Percentiles rank a stretch among this genome's conserved stretches.
Evolutionary conservation across 768 basidiomycete species (phyloP).

Genomic region (Lepiota subincarnata): DNA sequence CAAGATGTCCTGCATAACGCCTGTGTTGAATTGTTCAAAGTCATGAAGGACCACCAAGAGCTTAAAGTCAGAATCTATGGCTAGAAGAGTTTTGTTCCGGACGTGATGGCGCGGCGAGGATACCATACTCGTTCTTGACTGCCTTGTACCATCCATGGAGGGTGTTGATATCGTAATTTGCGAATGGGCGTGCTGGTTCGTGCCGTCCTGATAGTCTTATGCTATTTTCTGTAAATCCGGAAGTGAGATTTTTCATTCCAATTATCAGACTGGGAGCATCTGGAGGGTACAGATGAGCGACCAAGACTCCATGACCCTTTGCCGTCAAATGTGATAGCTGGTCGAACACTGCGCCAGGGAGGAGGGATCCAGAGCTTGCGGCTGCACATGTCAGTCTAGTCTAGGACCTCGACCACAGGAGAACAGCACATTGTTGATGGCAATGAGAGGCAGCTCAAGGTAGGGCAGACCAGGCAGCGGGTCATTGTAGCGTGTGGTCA

Average conservation of each 20-base stretch:
- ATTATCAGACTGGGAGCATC: constrained; percentile 51
- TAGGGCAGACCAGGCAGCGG: constrained; percentile 53
- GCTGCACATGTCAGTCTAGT: not conserved
- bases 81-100: not conserved
- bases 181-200: constrained; percentile 47
- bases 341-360: too few relatives aligned
- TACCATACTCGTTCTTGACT: constrained; percentile 34
- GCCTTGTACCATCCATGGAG: constrained; percentile 59
- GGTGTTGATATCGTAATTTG: constrained; percentile 56
- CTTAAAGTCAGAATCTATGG: constrained; percentile 22
- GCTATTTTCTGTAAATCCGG: constrained; percentile 44
- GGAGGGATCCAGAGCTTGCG: constrained; percentile 34
- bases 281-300: constrained; percentile 49
- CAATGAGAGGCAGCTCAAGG: constrained; percentile 55
- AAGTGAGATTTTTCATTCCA: constrained; percentile 53
- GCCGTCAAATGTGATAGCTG: too few relatives aligned
- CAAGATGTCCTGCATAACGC: constrained; percentile 62
- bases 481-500: constrained; percentile 41
- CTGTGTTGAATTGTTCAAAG: constrained; percentile 67
- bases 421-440: constrained; percentile 44
- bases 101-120: not conserved
- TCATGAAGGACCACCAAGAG: constrained; percentile 65
- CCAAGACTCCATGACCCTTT: not conserved
- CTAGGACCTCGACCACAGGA: not conserved
- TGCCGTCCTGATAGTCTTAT: constrained; percentile 20